These are phyloP conservation scores for Microbotryomycetes sp. DNA, from an alignment of 1,284 basidiomycete genomes.

Conservation along the genomic window DNA sequence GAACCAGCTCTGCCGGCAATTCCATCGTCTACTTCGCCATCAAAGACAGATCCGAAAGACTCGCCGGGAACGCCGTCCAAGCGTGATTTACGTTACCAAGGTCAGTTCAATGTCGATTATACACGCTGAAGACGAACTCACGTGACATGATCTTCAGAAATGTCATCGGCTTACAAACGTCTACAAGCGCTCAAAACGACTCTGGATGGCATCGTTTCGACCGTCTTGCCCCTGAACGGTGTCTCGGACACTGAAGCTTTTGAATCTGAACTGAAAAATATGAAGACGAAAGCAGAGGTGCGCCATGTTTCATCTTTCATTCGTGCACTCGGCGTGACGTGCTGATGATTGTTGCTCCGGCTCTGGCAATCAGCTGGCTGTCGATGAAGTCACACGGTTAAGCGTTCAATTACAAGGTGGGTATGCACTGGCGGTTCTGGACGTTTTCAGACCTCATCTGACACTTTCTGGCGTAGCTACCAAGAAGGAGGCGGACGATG, in stretches of 20 bases:
- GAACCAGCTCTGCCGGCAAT: not conserved
- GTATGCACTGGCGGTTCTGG: no score
- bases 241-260: conserved; percentile 55
- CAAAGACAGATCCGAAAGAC: not conserved
- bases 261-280: conserved; percentile 62
- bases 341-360: not conserved
- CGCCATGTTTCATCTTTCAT: conserved; percentile 29
- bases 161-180: conserved; percentile 6
- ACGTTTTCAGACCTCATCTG: no score
- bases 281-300: conserved; percentile 63
- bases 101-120: not conserved
- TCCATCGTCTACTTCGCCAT: not conserved
- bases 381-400: conserved; percentile 65
- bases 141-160: conserved; percentile 11
- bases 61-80: not conserved
- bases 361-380: conserved; percentile 49
- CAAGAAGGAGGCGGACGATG: no score
- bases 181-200: conserved; percentile 9
- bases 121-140: no score
- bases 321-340: not conserved
- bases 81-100: not conserved
- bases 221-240: conserved; percentile 1
- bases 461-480: no score
- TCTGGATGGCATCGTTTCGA: conserved; percentile 13
- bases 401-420: conserved; percentile 63